A percentile compares a stretch with the other conserved stretches of the same genome.
Evolutionary conservation across 768 basidiomycete genomes (phyloP).

Genomic region (Phanerodontia chrysosporium): DNA sequence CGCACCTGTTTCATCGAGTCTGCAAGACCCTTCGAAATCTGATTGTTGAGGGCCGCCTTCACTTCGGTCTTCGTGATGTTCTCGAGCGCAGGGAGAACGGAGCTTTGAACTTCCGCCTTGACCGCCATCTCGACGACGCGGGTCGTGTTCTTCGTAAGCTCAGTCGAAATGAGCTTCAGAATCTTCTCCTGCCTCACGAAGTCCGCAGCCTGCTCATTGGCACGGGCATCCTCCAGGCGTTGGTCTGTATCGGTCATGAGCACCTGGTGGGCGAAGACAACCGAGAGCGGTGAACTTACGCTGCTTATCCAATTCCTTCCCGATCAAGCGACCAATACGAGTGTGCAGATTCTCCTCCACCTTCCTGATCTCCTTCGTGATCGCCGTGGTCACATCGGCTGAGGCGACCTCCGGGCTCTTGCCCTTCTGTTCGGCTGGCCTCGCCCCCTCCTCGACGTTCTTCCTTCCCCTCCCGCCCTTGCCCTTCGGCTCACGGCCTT

Average conservation of each 20-base stretch:
- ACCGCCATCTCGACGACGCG: constrained; percentile 87
- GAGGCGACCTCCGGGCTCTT: constrained; percentile 33
- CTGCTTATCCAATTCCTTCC: constrained; percentile 88
- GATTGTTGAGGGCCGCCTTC: constrained; percentile 70
- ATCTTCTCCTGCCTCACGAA: constrained; percentile 86
- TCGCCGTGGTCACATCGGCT: constrained; percentile 35
- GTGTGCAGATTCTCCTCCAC: constrained; percentile 77
- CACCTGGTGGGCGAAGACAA: not conserved
- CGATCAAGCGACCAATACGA: constrained; percentile 73
- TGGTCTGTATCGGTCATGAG: constrained; percentile 45
- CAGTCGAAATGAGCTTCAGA: constrained; percentile 81
- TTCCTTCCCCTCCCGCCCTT: constrained; percentile 53
- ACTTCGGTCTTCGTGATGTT: constrained; percentile 81
- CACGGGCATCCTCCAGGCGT: constrained; percentile 79
- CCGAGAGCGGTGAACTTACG: constrained; percentile 44
- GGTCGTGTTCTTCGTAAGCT: constrained; percentile 83
- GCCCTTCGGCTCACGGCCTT: constrained; percentile 51
- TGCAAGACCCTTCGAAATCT: constrained; percentile 68
- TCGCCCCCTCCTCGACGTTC: constrained; percentile 40
- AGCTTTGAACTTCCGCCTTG: constrained; percentile 79
- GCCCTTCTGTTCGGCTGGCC: constrained; percentile 23
- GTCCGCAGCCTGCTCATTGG: constrained; percentile 74
- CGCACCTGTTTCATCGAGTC: constrained; percentile 72
- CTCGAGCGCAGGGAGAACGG: constrained; percentile 79
- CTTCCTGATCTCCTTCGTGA: constrained; percentile 77